These are phyloP conservation scores for Nakazawaea ernobii DNA, from an alignment of 805 yeast genomes.

Conservation along the genomic window DNA sequence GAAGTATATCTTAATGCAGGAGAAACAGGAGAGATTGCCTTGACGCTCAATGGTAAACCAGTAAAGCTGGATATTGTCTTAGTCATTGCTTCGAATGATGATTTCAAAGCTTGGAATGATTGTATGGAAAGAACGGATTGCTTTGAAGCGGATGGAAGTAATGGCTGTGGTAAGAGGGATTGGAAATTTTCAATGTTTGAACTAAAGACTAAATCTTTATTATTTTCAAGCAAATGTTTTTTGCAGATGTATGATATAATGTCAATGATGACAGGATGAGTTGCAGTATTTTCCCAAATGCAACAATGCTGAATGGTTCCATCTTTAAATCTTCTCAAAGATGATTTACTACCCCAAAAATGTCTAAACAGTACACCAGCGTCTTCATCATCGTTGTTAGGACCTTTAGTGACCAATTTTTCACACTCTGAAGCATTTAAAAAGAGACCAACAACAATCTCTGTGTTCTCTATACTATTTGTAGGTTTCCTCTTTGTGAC, in stretches of 20 bases:
- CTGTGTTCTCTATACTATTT: slow-evolving; percentile 19
- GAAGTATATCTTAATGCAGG: slow-evolving; percentile 74
- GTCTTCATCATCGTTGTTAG: slow-evolving; percentile 54
- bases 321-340: slow-evolving; percentile 87
- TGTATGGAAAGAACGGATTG: slow-evolving; percentile 40
- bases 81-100: slow-evolving; percentile 47
- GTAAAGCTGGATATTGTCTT: slow-evolving; percentile 40
- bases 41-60: slow-evolving; percentile 65
- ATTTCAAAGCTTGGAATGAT: slow-evolving; percentile 33
- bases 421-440: slow-evolving; percentile 72
- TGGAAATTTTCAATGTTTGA: slow-evolving; percentile 41
- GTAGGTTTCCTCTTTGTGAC: slow-evolving; percentile 50
- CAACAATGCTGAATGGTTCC: slow-evolving; percentile 89
- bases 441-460: slow-evolving; percentile 53
- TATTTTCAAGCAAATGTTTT: slow-evolving; percentile 48
- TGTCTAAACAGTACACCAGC: slow-evolving; percentile 61
- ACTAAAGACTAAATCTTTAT: slow-evolving; percentile 27
- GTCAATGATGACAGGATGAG: slow-evolving; percentile 57
- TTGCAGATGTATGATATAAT: slow-evolving; percentile 61
- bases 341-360: slow-evolving; percentile 87
- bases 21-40: slow-evolving; percentile 68
- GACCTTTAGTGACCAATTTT: slow-evolving; percentile 83
- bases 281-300: slow-evolving; percentile 63
- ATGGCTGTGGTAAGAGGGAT: slow-evolving; percentile 51
- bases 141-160: slow-evolving; percentile 49